Conservation (phyloP, 2,329 filamentous ascomycete species). For the Cadophora sp. region DNA sequence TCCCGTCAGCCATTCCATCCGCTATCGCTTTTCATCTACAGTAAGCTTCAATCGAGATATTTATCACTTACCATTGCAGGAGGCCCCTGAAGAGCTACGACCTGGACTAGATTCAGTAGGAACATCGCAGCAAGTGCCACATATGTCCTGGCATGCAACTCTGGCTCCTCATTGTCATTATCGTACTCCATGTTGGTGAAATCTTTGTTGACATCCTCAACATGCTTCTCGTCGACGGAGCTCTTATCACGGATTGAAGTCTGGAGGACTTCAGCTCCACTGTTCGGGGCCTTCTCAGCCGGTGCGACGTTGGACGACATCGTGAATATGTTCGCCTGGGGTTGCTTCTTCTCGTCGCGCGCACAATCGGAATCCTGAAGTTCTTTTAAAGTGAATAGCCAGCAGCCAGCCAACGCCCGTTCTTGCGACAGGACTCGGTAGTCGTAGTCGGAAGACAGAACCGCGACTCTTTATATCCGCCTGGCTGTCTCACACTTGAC, state of each 20-base stretch:
- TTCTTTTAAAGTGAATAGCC: too few relatives aligned
- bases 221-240: neutral
- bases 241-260: neutral
- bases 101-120: slow-evolving; percentile 1
- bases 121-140: slow-evolving; percentile 3
- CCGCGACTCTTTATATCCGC: too few relatives aligned
- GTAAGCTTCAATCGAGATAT: neutral
- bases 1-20: neutral
- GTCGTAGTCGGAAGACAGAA: too few relatives aligned
- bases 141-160: neutral
- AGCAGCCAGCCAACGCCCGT: too few relatives aligned
- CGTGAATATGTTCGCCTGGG: neutral
- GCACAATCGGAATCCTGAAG: too few relatives aligned
- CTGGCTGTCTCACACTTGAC: too few relatives aligned
- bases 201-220: neutral
- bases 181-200: neutral
- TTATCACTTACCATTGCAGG: neutral
- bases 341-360: neutral
- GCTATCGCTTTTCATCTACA: neutral
- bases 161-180: neutral
- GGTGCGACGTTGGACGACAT: slow-evolving; percentile 2
- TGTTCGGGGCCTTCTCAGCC: neutral
- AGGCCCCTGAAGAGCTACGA: neutral
- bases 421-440: too few relatives aligned
- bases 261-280: neutral